Evolutionary conservation across 257 asterid species (phyloP), one percentile per base, ranked within the genome.

Genomic region (Fraxinus quadrangulata): DNA sequence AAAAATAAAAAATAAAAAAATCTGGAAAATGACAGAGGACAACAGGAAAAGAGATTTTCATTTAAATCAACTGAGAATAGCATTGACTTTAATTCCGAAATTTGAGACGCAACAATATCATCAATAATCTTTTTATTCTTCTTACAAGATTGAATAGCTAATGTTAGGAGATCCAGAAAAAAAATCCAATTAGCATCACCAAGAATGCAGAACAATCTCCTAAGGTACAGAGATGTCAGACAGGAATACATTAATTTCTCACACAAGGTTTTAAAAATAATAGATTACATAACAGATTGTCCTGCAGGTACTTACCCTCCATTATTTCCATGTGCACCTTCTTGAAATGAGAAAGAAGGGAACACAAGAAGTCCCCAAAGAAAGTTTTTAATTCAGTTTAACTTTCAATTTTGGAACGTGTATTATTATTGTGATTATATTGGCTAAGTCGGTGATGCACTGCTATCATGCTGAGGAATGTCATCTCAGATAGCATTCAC

Each of bases 401-500:
- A 78, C 66, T 74, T 72, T 39, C 45, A 59, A 7, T 73, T 17
- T 66, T 33, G 19, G 67, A 61, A 61, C 33, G 11, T 54, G 65
- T 54, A 17, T 7, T 19, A 17, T 17, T 51, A 51, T 51, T 19
- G 5, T 21, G 23, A 21, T 61, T n/a, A 0, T 72, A 36, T 36
- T 45, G 40, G 72, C 74, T 39, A 21, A 68, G 54, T 31, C 33
- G 33, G 31, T 11, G 75, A 75, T 21, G 36, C 17, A 82, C 67
- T 73, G 30, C 30, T 59, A 31, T 82, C 75, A 66, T 37, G 71
- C 47, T 56, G 56, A 37, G 49, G 72, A 63, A 36, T 42, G 40
- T 26, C 67, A 72, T 21, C 68, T 49, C 34, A 45, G 51, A n/a
- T 10, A 17, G 54, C 77, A 36, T 39, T 77, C 73, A 31, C 8